Percentiles rank a stretch among this genome's conserved stretches.
Evolutionary conservation across 2,329 filamentous ascomycete species (phyloP).

Genomic region (Stromatinia cepivora): DNA sequence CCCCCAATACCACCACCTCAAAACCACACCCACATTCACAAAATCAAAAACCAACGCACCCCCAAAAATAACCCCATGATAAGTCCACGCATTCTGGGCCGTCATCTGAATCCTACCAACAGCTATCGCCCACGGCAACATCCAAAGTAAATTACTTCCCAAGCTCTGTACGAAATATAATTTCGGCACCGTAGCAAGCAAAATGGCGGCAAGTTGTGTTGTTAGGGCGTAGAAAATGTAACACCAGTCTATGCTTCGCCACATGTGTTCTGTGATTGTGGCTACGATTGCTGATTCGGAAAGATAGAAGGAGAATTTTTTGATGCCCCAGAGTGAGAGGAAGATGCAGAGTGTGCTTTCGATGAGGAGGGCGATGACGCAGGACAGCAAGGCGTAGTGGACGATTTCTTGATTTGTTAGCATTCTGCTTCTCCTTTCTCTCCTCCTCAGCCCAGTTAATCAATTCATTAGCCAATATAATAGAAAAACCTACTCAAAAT

Average conservation of each 20-base stretch:
- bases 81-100: conserved; percentile 62
- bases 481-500: conserved; percentile 37
- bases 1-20: conserved; percentile 28
- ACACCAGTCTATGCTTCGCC: conserved; percentile 59
- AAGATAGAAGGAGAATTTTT: conserved; percentile 62
- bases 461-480: neutral
- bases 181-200: conserved; percentile 60
- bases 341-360: conserved; percentile 64
- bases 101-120: conserved; percentile 53
- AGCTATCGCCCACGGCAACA: conserved; percentile 69
- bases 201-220: conserved; percentile 63
- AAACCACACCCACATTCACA: conserved; percentile 30
- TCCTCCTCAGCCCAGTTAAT: no score
- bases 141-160: conserved; percentile 65
- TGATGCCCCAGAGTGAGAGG: conserved; percentile 59
- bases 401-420: conserved; percentile 43
- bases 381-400: conserved; percentile 55
- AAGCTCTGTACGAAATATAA: conserved; percentile 71
- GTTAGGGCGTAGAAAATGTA: conserved; percentile 69
- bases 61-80: conserved; percentile 66
- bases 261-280: conserved; percentile 61
- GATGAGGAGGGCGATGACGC: conserved; percentile 53
- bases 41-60: conserved; percentile 69
- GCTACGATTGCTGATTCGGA: conserved; percentile 58
- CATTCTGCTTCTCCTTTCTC: neutral